phyloP scores from a whole-genome alignment of 2,329 filamentous ascomycete genomes.

The Knoxdaviesia proteae region DNA sequence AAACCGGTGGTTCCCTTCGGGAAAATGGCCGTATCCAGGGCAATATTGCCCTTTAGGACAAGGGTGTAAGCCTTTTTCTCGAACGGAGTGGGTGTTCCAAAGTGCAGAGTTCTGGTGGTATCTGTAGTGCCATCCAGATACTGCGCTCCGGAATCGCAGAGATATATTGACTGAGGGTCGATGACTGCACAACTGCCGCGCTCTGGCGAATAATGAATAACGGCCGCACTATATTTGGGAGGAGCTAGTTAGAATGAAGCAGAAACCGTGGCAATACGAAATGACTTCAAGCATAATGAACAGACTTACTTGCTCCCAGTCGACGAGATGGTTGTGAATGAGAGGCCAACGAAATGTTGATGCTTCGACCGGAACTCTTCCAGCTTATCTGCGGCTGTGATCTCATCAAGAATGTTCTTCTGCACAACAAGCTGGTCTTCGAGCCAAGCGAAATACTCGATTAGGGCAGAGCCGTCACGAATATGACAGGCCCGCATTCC shows the following conservation, averaged over 20 bases:
- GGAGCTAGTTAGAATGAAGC: constrained; percentile 4
- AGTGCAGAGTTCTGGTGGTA: constrained; percentile 83
- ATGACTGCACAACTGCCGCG: constrained; percentile 62
- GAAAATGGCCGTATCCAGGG: constrained; percentile 67
- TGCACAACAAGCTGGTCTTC: constrained; percentile 68
- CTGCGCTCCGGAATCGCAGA: constrained; percentile 95
- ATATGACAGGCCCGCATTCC: constrained; percentile 92
- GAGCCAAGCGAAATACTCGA: constrained; percentile 89
- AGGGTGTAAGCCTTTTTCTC: constrained; percentile 84
- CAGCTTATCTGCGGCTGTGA: constrained; percentile 78
- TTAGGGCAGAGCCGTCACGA: constrained; percentile 76
- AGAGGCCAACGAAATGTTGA: constrained; percentile 67
- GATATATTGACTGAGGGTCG: constrained; percentile 69
- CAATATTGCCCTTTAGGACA: constrained; percentile 86
- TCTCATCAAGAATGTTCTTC: constrained; percentile 60
- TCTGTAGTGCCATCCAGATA: constrained; percentile 92
- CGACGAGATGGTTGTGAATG: constrained; percentile 89
- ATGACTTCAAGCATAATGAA: constrained; percentile 1
- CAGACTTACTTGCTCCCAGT: constrained; percentile 50
- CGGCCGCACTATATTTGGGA: constrained; percentile 45
- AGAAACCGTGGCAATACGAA: not conserved
- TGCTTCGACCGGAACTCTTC: constrained; percentile 50
- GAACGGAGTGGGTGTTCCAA: constrained; percentile 61
- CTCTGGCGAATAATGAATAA: constrained; percentile 92
- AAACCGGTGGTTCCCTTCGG: constrained; percentile 91